Conservation (phyloP, 2,329 filamentous ascomycete genomes). For the Penicillium freii region DNA sequence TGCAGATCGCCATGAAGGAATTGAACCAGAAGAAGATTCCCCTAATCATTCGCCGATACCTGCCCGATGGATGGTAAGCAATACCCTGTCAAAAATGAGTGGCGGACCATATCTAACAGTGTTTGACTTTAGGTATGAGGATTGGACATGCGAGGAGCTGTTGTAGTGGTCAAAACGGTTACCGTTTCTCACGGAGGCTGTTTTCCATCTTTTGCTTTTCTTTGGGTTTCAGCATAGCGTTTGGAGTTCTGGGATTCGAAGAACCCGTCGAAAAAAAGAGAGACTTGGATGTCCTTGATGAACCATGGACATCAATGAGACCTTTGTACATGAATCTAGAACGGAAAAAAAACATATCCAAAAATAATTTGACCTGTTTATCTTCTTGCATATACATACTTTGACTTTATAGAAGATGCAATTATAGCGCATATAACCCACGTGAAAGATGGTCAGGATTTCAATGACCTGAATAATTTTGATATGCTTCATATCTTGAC, state of each 20-base stretch:
- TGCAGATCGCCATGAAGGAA: constrained; percentile 97
- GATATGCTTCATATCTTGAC: background rate
- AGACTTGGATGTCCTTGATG: constrained; percentile 14
- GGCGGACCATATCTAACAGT: constrained; percentile 12
- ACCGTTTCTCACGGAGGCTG: constrained; percentile 17
- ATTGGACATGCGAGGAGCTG: constrained; percentile 98
- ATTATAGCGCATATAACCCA: background rate
- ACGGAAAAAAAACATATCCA: constrained; percentile 21
- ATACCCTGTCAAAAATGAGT: background rate
- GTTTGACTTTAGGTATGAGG: constrained; percentile 72
- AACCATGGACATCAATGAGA: constrained; percentile 14
- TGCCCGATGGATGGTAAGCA: constrained; percentile 92
- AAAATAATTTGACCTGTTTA: constrained; percentile 20
- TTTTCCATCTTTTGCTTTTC: constrained; percentile 21
- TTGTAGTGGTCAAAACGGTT: constrained; percentile 47
- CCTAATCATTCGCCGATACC: constrained; percentile 87
- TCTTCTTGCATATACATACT: background rate
- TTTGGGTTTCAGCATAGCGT: constrained; percentile 41
- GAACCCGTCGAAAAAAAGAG: constrained; percentile 23
- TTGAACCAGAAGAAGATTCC: constrained; percentile 98
- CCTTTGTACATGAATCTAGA: constrained; percentile 24
- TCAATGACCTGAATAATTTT: background rate
- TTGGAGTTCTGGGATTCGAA: constrained; percentile 39
- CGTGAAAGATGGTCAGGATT: background rate
- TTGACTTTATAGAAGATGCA: background rate